A percentile compares a stretch with the other conserved stretches of the same genome.
phyloP scores from a whole-genome alignment of 139 green algal species.

The Astrephomene gubernaculifera region DNA sequence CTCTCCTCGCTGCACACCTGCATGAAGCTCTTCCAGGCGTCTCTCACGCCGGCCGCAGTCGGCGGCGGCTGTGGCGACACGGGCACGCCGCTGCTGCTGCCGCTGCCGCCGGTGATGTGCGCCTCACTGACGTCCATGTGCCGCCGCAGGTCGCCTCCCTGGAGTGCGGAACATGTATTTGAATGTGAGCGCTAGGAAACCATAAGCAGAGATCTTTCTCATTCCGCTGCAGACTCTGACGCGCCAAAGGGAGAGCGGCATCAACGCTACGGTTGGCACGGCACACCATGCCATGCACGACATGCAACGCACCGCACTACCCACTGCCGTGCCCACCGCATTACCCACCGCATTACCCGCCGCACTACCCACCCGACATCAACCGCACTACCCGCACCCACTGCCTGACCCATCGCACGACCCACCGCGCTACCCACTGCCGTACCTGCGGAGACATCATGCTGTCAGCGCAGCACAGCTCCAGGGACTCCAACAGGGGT shows the following conservation, averaged over 20 bases:
- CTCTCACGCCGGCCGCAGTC: not conserved
- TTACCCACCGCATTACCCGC: too few species aligned
- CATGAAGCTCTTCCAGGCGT: constrained; percentile 18
- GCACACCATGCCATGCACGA: too few species aligned
- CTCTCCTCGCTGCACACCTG: constrained; percentile 7
- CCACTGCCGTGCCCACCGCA: not conserved
- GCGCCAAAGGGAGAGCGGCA: too few species aligned
- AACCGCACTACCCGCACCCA: too few species aligned
- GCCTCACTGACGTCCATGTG: constrained; percentile 12
- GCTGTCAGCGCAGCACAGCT: constrained; percentile 6
- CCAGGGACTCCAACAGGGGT: constrained; percentile 27
- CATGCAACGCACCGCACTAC: too few species aligned
- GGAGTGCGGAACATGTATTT: not conserved
- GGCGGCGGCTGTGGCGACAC: not conserved
- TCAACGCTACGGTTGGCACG: too few species aligned
- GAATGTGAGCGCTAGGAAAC: not conserved
- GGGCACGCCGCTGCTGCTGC: not conserved
- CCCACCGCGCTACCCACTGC: too few species aligned
- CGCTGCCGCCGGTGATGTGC: not conserved
- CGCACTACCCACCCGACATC: too few species aligned
- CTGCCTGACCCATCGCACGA: too few species aligned
- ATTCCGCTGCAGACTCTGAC: too few species aligned
- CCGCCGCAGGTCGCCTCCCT: not conserved
- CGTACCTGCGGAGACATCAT: not conserved
- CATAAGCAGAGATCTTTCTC: too few species aligned